A percentile compares a stretch with the other conserved stretches of the same genome.
phyloP scores from a whole-genome alignment of 345 rosid species.

The Eutrema yunnanense region DNA sequence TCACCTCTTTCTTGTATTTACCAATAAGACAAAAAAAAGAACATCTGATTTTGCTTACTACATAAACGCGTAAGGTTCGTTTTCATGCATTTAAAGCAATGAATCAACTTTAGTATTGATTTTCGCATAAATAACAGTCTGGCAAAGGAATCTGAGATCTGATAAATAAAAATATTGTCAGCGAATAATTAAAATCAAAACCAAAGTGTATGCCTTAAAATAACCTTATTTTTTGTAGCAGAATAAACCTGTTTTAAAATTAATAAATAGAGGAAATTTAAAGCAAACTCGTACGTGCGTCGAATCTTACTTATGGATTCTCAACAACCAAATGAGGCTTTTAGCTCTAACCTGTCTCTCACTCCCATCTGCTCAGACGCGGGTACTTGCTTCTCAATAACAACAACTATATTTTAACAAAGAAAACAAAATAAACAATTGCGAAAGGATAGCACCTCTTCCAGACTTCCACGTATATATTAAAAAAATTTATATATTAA shows the following conservation, averaged over 20 bases:
- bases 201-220: neutral
- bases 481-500: no score
- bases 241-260: neutral
- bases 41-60: neutral
- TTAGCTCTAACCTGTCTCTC: neutral
- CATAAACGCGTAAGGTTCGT: conserved; percentile 6
- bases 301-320: conserved; percentile 13
- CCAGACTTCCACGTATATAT: no score
- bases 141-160: conserved; percentile 11
- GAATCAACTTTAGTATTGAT: neutral
- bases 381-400: conserved; percentile 2
- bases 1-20: neutral
- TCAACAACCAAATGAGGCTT: conserved; percentile 9
- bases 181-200: neutral
- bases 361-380: neutral
- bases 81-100: conserved; percentile 6
- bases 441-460: no score
- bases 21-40: neutral
- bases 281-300: conserved; percentile 8
- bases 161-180: neutral
- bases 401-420: neutral
- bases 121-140: neutral
- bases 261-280: neutral
- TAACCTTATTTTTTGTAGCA: neutral
- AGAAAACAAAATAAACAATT: neutral